Base-by-base conservation (phyloP, 805 yeast species). In the Teunomyces aglyptinius region DNA sequence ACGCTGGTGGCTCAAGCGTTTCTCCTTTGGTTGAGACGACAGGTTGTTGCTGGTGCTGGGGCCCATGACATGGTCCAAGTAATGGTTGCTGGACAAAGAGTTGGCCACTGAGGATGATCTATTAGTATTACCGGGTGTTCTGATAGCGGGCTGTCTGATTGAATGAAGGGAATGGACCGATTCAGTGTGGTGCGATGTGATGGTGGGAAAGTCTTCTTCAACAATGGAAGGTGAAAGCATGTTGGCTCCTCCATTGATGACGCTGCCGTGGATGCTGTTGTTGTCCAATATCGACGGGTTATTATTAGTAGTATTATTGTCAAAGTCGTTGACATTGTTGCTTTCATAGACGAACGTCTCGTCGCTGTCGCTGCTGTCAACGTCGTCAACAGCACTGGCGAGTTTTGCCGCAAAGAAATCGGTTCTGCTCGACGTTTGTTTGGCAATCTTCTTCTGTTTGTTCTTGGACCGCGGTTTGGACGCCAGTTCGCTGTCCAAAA, bases 261-360 rank as follows among this genome's bases (percentile, higher is more conserved):
- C 45, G 19, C 51, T 50, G 12, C 53, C 51, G 19, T 47, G 52
- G n/a, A 49, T 44, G 28, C 54, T 51, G 26, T 33, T 44, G 38
- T 27, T 46, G 26, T 49, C 53, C 16, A 22, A 20, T 4, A 32
- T 28, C 20, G 11, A 19, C n/a, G 32, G 31, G 43, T 43, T 48
- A 41, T 41, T 38, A 19, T 41, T 47, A 27, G 38, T 50, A 28
- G 38, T 39, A 15, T 41, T 47, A 27, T 38, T 50, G 27, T 61
- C 67, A 29, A 47, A 57, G 38, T 62, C 67, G 49, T 61, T 63
- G 24, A 55, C 52, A 38, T 54, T 54, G 41, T 60, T 67, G 41
- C 72, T 80, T 58, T 91, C 97, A 63, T 92, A 92, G n/a, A 92
- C 97, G 74, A 94, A 92, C 1, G 96, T 89, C 63, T 94, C 99